phyloP scores from a whole-genome alignment of 1,284 basidiomycete genomes.

The Apiotrichum domesticum region DNA sequence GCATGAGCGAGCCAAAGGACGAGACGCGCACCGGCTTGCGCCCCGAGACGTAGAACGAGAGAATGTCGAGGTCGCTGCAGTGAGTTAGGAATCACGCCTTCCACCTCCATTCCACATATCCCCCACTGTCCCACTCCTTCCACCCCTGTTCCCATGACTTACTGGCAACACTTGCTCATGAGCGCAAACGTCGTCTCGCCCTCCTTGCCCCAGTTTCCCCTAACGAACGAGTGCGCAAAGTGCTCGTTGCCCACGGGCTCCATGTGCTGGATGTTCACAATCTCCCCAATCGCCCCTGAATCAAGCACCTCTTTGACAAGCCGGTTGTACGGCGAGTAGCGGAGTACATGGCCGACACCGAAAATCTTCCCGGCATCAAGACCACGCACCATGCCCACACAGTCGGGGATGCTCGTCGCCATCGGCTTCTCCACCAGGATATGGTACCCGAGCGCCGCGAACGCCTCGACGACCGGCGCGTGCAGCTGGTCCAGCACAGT shows the following conservation, averaged over 20 bases:
- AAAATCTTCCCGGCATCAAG: conserved; percentile 65
- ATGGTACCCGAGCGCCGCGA: conserved; percentile 72
- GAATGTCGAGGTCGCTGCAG: conserved; percentile 69
- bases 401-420: conserved; percentile 67
- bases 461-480: conserved; percentile 62
- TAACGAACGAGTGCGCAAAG: conserved; percentile 63
- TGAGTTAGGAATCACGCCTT: background rate
- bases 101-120: too few relatives aligned
- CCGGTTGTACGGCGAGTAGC: conserved; percentile 74
- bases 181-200: conserved; percentile 66
- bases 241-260: conserved; percentile 37
- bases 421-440: conserved; percentile 87
- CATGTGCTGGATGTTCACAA: conserved; percentile 59
- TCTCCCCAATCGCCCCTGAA: conserved; percentile 63
- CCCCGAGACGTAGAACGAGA: conserved; percentile 58
- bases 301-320: conserved; percentile 64
- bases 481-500: conserved; percentile 67
- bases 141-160: conserved; percentile 4
- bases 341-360: conserved; percentile 77
- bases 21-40: conserved; percentile 61
- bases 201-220: conserved; percentile 72
- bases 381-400: conserved; percentile 65
- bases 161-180: conserved; percentile 86
- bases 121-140: background rate
- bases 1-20: conserved; percentile 73